These are phyloP conservation scores for Aspergillus nanangensis DNA, from an alignment of 495 filamentous ascomycete species.

Conservation along the genomic window DNA sequence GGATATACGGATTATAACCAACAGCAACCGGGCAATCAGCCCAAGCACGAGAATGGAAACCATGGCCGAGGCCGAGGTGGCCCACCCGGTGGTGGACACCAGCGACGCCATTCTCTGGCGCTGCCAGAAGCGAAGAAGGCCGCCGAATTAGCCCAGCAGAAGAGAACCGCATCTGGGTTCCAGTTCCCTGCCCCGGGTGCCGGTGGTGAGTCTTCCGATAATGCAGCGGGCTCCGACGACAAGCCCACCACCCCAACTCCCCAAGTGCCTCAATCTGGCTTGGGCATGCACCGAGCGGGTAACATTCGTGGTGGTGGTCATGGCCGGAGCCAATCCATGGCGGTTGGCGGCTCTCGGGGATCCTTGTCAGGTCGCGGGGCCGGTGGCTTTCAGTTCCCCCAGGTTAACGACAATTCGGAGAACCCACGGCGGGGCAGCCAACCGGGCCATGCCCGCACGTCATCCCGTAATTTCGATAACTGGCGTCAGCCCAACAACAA, in stretches of 20 bases:
- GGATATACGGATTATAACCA: conserved; percentile 80
- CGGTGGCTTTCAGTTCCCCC: conserved; percentile 67
- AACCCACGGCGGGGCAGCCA: conserved; percentile 68
- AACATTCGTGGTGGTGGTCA: conserved; percentile 50
- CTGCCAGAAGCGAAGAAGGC: conserved; percentile 97
- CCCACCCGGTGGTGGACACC: conserved; percentile 71
- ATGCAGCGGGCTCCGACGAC: conserved; percentile 36
- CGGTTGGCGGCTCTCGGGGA: conserved; percentile 54
- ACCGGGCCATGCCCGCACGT: conserved; percentile 66
- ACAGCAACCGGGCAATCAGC: conserved; percentile 51
- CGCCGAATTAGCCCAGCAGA: conserved; percentile 93
- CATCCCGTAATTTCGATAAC: conserved; percentile 95
- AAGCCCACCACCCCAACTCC: conserved; percentile 31
- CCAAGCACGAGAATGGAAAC: conserved; percentile 61
- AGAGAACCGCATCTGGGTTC: conserved; percentile 87
- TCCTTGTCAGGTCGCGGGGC: conserved; percentile 54
- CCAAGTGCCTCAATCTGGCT: conserved; percentile 33
- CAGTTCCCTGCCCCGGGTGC: conserved; percentile 83
- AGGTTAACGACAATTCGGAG: conserved; percentile 52
- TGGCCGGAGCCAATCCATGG: conserved; percentile 68
- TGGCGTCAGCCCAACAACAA: conserved; percentile 88
- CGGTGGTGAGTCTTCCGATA: conserved; percentile 47
- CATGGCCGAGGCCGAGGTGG: conserved; percentile 77
- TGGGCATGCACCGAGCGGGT: conserved; percentile 46
- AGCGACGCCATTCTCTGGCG: conserved; percentile 90